phyloP scores from a whole-genome alignment of 129 eudicot genomes.

The Flaveria linearis region DNA sequence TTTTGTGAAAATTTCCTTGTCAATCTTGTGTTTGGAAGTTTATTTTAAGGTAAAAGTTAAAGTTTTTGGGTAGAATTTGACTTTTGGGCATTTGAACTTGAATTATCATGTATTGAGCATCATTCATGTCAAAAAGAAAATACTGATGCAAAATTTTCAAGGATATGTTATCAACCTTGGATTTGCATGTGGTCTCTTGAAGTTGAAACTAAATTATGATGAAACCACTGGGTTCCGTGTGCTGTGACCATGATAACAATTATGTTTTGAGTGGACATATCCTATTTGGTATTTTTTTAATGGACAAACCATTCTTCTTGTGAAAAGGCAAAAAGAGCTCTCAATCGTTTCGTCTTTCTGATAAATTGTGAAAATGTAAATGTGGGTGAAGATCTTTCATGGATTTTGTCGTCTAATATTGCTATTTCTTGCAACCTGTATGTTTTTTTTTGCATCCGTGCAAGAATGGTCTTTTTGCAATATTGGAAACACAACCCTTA shows the following conservation, averaged over 20 bases:
- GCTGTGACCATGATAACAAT: background rate
- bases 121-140: background rate
- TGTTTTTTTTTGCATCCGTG: background rate
- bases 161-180: background rate
- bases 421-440: background rate
- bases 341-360: background rate
- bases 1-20: background rate
- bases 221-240: background rate
- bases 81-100: background rate
- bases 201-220: background rate
- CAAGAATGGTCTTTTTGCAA: constrained; percentile 8
- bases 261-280: background rate
- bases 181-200: background rate
- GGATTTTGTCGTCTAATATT: background rate
- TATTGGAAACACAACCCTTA: background rate
- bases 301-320: background rate
- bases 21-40: background rate
- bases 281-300: background rate
- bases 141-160: background rate
- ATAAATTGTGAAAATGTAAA: background rate
- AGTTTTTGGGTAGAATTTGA: background rate
- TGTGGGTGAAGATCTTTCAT: background rate
- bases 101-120: constrained; percentile 3
- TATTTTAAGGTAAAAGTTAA: background rate
- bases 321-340: background rate